These are phyloP conservation scores for Gymnopus androsaceus DNA, from an alignment of 1,284 basidiomycete species.

Conservation along the genomic window DNA sequence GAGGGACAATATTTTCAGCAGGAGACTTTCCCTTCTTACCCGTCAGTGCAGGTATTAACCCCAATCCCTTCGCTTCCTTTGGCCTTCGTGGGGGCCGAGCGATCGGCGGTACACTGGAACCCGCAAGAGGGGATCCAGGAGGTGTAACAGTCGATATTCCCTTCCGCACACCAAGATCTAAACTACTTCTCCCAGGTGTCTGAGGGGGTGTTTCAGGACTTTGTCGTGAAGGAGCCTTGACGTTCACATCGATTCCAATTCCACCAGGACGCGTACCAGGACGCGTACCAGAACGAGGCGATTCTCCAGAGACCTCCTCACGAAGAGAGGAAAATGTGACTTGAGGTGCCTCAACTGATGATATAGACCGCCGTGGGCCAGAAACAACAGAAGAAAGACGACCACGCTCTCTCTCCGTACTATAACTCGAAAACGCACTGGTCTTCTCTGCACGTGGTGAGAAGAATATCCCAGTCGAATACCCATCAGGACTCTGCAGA, in stretches of 20 bases:
- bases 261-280: background rate
- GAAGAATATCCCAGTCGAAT: conserved; percentile 94
- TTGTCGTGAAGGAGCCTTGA: background rate
- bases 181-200: background rate
- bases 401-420: conserved; percentile 46
- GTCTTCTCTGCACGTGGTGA: conserved; percentile 55
- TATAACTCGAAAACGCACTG: conserved; percentile 30
- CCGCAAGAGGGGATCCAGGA: conserved; percentile 4
- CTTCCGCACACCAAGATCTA: background rate
- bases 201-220: background rate
- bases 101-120: background rate
- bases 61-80: conserved; percentile 7
- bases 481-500: conserved; percentile 90
- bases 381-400: conserved; percentile 35
- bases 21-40: conserved; percentile 31
- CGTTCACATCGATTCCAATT: background rate
- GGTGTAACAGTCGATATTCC: conserved; percentile 2
- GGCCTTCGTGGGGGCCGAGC: background rate
- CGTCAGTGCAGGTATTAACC: conserved; percentile 19
- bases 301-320: conserved; percentile 17
- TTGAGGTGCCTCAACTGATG: conserved; percentile 28
- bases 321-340: conserved; percentile 38
- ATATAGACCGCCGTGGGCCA: conserved; percentile 25
- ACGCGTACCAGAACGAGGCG: no score
- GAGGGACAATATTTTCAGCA: conserved; percentile 74